These are phyloP conservation scores for Fomitopsis palustris DNA, from an alignment of 1,284 basidiomycete genomes.

Conservation along the genomic window DNA sequence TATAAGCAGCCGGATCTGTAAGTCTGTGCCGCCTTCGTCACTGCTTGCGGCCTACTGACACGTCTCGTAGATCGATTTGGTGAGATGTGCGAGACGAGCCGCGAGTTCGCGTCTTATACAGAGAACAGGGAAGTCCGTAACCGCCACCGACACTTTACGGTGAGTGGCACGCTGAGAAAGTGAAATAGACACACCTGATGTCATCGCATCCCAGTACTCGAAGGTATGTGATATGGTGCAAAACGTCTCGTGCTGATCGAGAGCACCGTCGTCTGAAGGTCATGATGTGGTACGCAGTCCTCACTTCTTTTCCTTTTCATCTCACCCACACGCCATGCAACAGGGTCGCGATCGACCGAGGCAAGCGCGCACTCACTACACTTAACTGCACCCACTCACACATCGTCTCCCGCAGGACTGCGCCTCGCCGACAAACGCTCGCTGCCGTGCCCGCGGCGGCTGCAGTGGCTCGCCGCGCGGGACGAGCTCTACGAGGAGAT, in stretches of 20 bases:
- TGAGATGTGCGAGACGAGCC: constrained; percentile 33
- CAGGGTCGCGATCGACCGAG: constrained; percentile 91
- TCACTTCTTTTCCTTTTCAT: not conserved
- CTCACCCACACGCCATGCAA: not conserved
- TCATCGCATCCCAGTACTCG: constrained; percentile 55
- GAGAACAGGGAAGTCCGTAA: constrained; percentile 77
- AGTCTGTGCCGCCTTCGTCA: no score
- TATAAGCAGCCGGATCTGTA: constrained; percentile 72
- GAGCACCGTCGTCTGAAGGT: constrained; percentile 40
- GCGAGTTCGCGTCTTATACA: not conserved
- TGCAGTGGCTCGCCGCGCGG: constrained; percentile 70
- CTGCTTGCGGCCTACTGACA: constrained; percentile 5
- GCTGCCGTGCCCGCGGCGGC: constrained; percentile 68
- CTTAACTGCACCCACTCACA: not conserved
- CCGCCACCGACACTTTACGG: constrained; percentile 80
- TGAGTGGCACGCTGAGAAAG: constrained; percentile 28
- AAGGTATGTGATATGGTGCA: constrained; percentile 61
- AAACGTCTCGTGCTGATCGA: not conserved
- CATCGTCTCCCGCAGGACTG: constrained; percentile 45
- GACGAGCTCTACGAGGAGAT: constrained; percentile 85
- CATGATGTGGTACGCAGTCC: constrained; percentile 73
- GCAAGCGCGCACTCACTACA: constrained; percentile 28
- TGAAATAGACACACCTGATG: not conserved
- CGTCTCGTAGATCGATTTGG: constrained; percentile 61
- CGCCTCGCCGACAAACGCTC: constrained; percentile 89